Percentiles rank a stretch among this genome's conserved stretches.
These are phyloP conservation scores for Mucor plumbeus DNA, from an alignment of 371 early-diverging fungal species.

Conservation along the genomic window DNA sequence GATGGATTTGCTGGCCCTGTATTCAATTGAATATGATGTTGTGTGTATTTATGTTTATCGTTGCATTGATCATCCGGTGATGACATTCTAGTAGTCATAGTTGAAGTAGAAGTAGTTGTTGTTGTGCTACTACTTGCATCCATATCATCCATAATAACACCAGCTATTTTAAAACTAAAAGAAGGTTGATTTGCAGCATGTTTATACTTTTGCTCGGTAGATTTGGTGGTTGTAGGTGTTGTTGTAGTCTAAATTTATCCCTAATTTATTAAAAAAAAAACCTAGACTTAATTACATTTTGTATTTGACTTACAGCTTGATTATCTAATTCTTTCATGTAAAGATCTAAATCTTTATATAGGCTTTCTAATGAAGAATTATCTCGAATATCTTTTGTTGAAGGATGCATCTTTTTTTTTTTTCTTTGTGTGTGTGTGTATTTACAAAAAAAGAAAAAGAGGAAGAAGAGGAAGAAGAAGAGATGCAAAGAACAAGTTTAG, in stretches of 20 bases:
- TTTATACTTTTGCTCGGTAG: background rate
- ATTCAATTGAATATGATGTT: too few relatives aligned
- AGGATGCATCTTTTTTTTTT: background rate
- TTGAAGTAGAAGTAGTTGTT: background rate
- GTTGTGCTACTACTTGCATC: background rate
- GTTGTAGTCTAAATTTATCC: constrained; percentile 4
- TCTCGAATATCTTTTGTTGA: background rate
- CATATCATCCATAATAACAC: constrained; percentile 1
- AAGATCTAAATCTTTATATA: constrained; percentile 40
- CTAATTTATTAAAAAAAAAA: background rate
- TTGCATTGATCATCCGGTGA: background rate
- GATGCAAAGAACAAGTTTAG: constrained; percentile 8
- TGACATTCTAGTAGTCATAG: background rate
- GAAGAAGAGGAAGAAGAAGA: background rate
- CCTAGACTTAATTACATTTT: background rate
- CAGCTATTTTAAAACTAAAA: constrained; percentile 7
- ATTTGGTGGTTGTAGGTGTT: background rate
- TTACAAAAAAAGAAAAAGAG: background rate
- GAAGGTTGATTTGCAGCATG: background rate
- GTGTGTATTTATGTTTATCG: background rate
- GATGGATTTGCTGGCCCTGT: background rate
- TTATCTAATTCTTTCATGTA: constrained; percentile 39
- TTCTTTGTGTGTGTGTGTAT: too few relatives aligned
- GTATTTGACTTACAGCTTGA: constrained; percentile 1
- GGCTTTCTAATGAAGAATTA: constrained; percentile 38